Base-by-base conservation (phyloP, 306 rosid species). In the Hippophae rhamnoides region DNA sequence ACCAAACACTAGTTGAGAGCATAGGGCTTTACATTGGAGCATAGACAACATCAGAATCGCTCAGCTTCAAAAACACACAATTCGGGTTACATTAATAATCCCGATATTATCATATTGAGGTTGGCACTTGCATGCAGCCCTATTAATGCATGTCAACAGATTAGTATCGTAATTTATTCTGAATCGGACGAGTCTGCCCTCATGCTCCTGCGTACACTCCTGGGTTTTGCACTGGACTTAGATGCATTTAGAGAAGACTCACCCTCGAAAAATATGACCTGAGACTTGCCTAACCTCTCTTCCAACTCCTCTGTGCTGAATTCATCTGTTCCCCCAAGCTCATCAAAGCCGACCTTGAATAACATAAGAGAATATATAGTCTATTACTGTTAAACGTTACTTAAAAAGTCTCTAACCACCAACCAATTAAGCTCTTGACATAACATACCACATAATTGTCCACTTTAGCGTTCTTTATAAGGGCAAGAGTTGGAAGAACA, bases 401-500 rank as follows among this genome's bases (percentile, higher is more conserved):
- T 4, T 31, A 2, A 31, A 18, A 50, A 6, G 18, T 44, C 38
- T 18, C 13, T 5, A 43, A 47, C 49, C 13, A 2, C 38, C 1
- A 31, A 31, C 38, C 38, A 31, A 2, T 31, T 31, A 31, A 31
- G 13, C 6, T n/a, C 45, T 65, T 68, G 41, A 41, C 9, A 38
- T 43, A 64, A 53, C 84, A 63, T 80, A 92, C 99, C 99, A 85
- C 96, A 66, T 92, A 92, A 69, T 92, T 95, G 51, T 92, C 98
- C 50, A 92, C 98, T 81, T 92, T 92, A 54, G 98, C 80, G 55
- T 85, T 87, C 79, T 92, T 92, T 64, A 92, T 81, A 62, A 92
- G 93, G 66, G 99, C 95, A 66, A 92, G 71, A 25, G 96, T 92
- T 8, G 99, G 99, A 69, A 92, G 95, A 78, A 92, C 95, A 59